phyloP scores from a whole-genome alignment of 2,329 filamentous ascomycete genomes.

The Beauveria caledonica region DNA sequence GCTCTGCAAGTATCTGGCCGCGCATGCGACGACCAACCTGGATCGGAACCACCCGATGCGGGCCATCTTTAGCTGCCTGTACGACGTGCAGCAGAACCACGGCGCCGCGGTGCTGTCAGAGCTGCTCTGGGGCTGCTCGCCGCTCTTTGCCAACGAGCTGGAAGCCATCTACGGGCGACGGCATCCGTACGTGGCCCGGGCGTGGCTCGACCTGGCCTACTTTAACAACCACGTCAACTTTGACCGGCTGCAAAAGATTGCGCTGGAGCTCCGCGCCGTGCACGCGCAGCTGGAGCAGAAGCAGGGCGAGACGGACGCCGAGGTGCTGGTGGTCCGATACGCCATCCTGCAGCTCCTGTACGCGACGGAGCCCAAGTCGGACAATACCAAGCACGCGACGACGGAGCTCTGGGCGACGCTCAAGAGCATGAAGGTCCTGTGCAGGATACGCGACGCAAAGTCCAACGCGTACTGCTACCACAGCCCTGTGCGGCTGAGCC shows the following conservation, averaged over 20 bases:
- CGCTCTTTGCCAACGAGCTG: conserved; percentile 34
- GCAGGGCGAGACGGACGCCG: conserved; percentile 24
- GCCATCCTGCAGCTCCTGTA: conserved; percentile 33
- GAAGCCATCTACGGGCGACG: conserved; percentile 35
- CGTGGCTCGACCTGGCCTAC: conserved; percentile 33
- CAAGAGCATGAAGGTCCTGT: conserved; percentile 27
- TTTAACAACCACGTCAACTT: conserved; percentile 30
- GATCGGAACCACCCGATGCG: conserved; percentile 35
- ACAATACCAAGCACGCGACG: conserved; percentile 27
- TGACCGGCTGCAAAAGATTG: conserved; percentile 30
- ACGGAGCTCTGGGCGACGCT: conserved; percentile 31
- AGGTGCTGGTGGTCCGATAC: conserved; percentile 32
- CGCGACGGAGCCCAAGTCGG: conserved; percentile 25
- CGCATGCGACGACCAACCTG: conserved; percentile 35
- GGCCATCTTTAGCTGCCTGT: conserved; percentile 34
- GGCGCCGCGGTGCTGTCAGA: conserved; percentile 35
- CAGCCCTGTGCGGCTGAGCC: conserved; percentile 35
- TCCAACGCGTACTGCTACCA: conserved; percentile 35
- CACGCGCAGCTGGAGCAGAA: conserved; percentile 29
- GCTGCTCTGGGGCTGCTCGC: conserved; percentile 32
- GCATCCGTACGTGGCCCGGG: conserved; percentile 35
- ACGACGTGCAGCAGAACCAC: conserved; percentile 38
- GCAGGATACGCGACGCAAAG: conserved; percentile 28
- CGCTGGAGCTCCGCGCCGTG: conserved; percentile 28
- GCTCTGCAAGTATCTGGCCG: conserved; percentile 36